Evolutionary conservation across 2,329 filamentous ascomycete genomes (phyloP).

Genomic region (Rutstroemia sydowiana): DNA sequence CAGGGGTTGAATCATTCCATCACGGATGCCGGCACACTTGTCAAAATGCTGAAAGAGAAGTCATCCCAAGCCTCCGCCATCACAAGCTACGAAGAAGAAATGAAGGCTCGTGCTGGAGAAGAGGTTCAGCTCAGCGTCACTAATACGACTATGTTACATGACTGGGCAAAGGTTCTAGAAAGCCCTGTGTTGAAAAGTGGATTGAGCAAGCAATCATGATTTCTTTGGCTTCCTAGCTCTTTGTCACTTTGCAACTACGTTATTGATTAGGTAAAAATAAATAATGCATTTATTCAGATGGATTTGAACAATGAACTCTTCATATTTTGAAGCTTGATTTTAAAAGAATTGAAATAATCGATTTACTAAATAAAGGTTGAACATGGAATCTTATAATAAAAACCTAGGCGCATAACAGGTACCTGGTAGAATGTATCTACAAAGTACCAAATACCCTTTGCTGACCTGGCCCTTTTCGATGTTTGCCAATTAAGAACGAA

Average conservation of each 20-base stretch:
- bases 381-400: too few species aligned
- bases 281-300: too few species aligned
- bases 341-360: too few species aligned
- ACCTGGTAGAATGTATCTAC: too few species aligned
- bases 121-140: slow-evolving; percentile 37
- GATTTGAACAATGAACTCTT: too few species aligned
- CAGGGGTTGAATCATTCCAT: slow-evolving; percentile 43
- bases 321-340: too few species aligned
- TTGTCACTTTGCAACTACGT: too few species aligned
- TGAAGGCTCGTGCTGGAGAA: slow-evolving; percentile 37
- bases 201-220: slow-evolving; percentile 3
- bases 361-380: too few species aligned
- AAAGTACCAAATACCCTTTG: background rate
- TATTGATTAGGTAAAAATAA: too few species aligned
- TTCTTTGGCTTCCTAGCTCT: too few species aligned
- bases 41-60: slow-evolving; percentile 14
- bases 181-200: slow-evolving; percentile 25
- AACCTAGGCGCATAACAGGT: too few species aligned
- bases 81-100: slow-evolving; percentile 37
- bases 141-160: slow-evolving; percentile 40
- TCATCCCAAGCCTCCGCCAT: slow-evolving; percentile 29
- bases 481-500: background rate
- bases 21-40: slow-evolving; percentile 36
- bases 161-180: slow-evolving; percentile 31
- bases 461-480: background rate